These are phyloP conservation scores for Anthracocystis panici-leucophaei DNA, from an alignment of 1,284 basidiomycete genomes.

Conservation along the genomic window DNA sequence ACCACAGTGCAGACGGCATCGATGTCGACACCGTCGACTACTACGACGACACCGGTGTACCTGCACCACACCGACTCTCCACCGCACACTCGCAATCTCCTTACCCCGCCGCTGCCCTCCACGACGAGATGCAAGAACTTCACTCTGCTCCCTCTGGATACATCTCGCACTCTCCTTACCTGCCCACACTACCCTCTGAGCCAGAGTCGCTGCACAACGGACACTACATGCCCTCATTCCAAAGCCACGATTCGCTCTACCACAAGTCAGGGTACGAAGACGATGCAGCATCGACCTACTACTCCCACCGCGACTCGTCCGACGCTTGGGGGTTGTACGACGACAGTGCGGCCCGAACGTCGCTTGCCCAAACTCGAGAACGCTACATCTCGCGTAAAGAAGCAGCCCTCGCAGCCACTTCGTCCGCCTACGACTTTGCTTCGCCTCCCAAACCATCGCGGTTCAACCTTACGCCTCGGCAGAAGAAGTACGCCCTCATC, in stretches of 20 bases:
- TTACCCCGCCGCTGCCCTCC: constrained; percentile 20
- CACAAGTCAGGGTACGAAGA: constrained; percentile 17
- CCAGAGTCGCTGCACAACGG: constrained; percentile 14
- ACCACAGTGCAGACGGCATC: constrained; percentile 8
- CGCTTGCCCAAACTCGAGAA: constrained; percentile 43
- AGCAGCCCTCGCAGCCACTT: constrained; percentile 24
- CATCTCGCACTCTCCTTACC: constrained; percentile 16
- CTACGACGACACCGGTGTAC: constrained; percentile 34
- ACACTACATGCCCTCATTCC: constrained; percentile 32
- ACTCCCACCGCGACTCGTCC: constrained; percentile 17
- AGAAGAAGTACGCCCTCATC: constrained; percentile 35
- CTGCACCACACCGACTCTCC: constrained; percentile 37
- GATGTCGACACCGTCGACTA: constrained; percentile 54
- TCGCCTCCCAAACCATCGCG: constrained; percentile 19
- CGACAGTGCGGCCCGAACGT: constrained; percentile 14
- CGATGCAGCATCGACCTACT: constrained; percentile 23
- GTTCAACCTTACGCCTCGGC: constrained; percentile 17
- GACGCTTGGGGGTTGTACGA: constrained; percentile 46
- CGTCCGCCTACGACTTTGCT: constrained; percentile 23
- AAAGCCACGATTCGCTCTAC: constrained; percentile 33
- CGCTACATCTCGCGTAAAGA: constrained; percentile 53
- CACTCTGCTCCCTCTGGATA: constrained; percentile 29
- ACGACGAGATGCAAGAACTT: constrained; percentile 35
- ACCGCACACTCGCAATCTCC: constrained; percentile 34
- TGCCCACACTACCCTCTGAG: constrained; percentile 16